Evolutionary conservation across 352 stramenopile genomes (phyloP), one percentile per base, ranked within the genome.

Genomic region (Phytophthora pistaciae): DNA sequence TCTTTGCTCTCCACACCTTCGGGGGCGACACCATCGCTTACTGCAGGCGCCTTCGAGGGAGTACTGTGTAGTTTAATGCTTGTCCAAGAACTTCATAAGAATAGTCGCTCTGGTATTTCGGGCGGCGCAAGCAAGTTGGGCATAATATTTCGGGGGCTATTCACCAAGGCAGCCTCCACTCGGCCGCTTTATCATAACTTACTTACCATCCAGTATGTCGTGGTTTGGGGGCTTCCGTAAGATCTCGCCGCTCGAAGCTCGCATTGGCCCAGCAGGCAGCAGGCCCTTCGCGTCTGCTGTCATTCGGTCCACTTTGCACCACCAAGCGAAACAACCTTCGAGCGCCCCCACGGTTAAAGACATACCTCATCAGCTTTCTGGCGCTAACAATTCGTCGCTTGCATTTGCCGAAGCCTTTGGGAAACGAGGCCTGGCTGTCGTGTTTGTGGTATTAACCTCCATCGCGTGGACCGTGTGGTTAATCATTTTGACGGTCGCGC

Each of bases 401-500:
- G 27, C n/a, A 9, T 52, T 52, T 52, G 18, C 20, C 2, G 44
- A 52, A 52, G 49, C 49, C 18, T 76, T 79, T 55, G 72, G 72
- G 3, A 7, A 59, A 5, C 40, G 70, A 23, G 72, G 67, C 0
- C 10, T 61, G 10, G 49, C 46, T 11, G 14, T 78, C 7, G 44
- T 78, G 0, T 16, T 33, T 13, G 33, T 75, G 14, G 62, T 71
- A 5, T 6, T 52, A 16, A 50, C 63, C 20, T 65, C 75, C 3
- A 70, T 63, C 46, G 23, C 33, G 1, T 84, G 77, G 77, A 80
- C 68, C 0, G 46, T 57, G 14, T 73, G 75, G 40, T 60, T 81
- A n/a, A 60, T 74, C 13, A 36, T 73, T 16, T 56, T 83, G 5
- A 78, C 78, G n/a, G 56, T 71, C 4, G 53, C 57, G 1, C 77